Evolutionary conservation across 2,329 filamentous ascomycete genomes (phyloP).

Genomic region (Ophiocordyceps camponoti-leonardi): DNA sequence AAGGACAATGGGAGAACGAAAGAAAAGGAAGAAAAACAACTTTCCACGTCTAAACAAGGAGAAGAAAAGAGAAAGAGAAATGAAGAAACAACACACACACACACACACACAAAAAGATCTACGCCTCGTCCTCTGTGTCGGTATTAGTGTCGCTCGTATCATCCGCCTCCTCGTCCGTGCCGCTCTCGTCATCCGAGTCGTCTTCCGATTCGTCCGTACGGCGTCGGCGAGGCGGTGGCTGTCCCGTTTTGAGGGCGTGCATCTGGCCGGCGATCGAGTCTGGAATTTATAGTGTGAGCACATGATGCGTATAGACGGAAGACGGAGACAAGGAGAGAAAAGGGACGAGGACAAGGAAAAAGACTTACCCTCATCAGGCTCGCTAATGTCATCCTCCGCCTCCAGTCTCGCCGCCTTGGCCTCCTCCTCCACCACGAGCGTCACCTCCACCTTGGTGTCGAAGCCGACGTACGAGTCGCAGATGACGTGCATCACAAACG

Average conservation of each 20-base stretch:
- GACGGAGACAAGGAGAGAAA: not conserved
- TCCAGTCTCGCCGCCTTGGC: slow-evolving; percentile 66
- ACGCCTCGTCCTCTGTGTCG: slow-evolving; percentile 46
- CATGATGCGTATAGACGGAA: not conserved
- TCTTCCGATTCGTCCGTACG: slow-evolving; percentile 37
- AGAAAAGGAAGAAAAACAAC: no score
- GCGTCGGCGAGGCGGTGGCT: slow-evolving; percentile 39
- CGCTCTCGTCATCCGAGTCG: slow-evolving; percentile 68
- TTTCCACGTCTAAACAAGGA: no score
- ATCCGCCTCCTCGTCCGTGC: slow-evolving; percentile 49
- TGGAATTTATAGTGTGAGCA: slow-evolving; percentile 23
- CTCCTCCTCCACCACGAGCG: slow-evolving; percentile 74
- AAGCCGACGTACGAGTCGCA: slow-evolving; percentile 94
- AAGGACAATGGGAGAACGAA: no score
- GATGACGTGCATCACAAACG: slow-evolving; percentile 82
- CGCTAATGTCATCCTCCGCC: slow-evolving; percentile 88
- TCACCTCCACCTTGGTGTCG: slow-evolving; percentile 82
- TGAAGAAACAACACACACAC: not conserved
- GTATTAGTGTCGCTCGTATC: slow-evolving; percentile 54
- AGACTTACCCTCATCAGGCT: slow-evolving; percentile 78
- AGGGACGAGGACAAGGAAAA: not conserved
- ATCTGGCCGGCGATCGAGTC: slow-evolving; percentile 85
- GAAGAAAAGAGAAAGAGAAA: no score
- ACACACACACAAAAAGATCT: slow-evolving; percentile 4
- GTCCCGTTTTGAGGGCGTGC: slow-evolving; percentile 64